These are phyloP conservation scores for Cucumis hystrix DNA, from an alignment of 306 rosid genomes.

Conservation along the genomic window DNA sequence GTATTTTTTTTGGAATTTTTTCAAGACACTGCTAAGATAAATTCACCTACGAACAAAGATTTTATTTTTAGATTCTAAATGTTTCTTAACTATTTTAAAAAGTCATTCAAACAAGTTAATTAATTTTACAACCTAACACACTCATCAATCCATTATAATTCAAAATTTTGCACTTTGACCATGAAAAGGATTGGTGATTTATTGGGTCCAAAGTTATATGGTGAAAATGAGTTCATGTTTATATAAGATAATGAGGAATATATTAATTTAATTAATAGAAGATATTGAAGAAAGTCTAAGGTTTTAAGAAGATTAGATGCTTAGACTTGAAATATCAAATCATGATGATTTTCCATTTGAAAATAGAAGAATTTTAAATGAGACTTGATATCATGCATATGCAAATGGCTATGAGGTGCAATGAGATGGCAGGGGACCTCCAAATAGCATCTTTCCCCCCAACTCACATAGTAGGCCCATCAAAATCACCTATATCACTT, in stretches of 20 bases:
- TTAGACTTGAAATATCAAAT: not conserved
- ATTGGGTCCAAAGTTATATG: not conserved
- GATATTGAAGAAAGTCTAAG: not conserved
- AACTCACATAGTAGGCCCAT: constrained; percentile 1
- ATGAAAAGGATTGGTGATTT: not conserved
- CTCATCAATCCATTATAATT: not conserved
- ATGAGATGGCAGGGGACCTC: constrained; percentile 3
- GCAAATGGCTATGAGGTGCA: not conserved
- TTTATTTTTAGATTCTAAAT: too few species aligned
- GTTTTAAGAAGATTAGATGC: not conserved
- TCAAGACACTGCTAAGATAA: not conserved
- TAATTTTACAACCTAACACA: not conserved
- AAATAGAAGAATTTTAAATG: not conserved
- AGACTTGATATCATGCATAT: not conserved
- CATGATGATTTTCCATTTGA: constrained; percentile 3
- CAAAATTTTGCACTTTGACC: not conserved
- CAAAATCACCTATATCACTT: constrained; percentile 5
- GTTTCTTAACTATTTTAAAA: too few species aligned
- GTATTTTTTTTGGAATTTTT: not conserved
- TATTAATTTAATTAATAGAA: not conserved
- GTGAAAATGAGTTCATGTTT: not conserved
- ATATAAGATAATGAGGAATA: not conserved
- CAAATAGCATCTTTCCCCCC: constrained; percentile 5
- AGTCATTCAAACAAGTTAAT: too few species aligned
- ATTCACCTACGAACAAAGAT: too few species aligned